Evolutionary conservation across 2,329 filamentous ascomycete genomes (phyloP), one percentile per base, ranked within the genome.

Genomic region (Truncatella angustata): DNA sequence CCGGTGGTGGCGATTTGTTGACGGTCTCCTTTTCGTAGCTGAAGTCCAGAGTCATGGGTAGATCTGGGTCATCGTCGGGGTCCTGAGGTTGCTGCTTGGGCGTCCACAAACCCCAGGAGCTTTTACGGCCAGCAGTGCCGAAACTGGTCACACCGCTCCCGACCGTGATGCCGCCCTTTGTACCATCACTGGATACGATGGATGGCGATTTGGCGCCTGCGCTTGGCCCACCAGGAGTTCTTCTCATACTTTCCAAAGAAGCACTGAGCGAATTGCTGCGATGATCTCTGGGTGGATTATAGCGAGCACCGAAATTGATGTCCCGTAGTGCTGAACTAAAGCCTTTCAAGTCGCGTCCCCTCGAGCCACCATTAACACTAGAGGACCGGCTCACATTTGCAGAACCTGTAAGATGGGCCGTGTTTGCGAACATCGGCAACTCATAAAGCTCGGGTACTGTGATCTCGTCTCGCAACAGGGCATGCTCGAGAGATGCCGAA

Each of bases 381-480:
- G 55, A 62, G 54, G 62, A 32, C 54, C 62, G 50, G 59, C 63
- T 52, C 56, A 63, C 11, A 7, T 67, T 60, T 1, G 73, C 66
- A 2, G 70, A 62, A 3, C 66, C 56, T 5, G 84, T 79, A 3
- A 93, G 71, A 63, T 94, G 89, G 28, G 92, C 88, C 0, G 84
- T 86, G 50, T 83, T 90, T 26, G 87, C 87, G n/a, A 87, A 79
- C 12, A 92, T 69, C 57, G 84, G 85, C 59, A 93, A 81, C 54
- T 92, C 88, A 64, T 91, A 93, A 50, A 84, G 75, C 16, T 86
- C 76, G 45, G 83, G 76, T 4, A 85, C 73, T 0, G 72, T 70
- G 55, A 80, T 21, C n/a, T 51, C 55, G n/a, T 55, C 58, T 32
- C 51, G 56, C 14, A 54, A 34, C 14, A 63, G 45, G 6, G 59